Evolutionary conservation across 257 asterid genomes (phyloP).

Genomic region (Solanum chiquidenum): DNA sequence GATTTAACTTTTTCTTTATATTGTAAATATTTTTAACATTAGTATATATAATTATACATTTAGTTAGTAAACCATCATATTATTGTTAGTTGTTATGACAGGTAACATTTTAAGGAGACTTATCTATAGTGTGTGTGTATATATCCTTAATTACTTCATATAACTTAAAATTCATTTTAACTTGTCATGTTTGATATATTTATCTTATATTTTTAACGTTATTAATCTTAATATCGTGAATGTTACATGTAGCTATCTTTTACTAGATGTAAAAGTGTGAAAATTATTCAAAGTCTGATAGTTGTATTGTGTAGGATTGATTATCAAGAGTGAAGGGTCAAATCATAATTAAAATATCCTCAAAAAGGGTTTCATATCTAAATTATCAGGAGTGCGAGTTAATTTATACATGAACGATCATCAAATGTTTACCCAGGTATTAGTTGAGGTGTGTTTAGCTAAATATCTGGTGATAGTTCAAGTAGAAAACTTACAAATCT

Average conservation of each 20-base stretch:
- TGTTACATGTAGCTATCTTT: background rate
- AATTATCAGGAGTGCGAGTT: background rate
- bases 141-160: background rate
- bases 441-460: too few relatives aligned
- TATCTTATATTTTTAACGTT: background rate
- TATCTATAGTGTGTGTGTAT: background rate
- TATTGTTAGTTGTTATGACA: background rate
- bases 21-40: background rate
- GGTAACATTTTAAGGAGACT: background rate
- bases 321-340: background rate
- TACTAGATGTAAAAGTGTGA: background rate
- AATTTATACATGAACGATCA: too few relatives aligned
- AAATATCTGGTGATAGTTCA: background rate
- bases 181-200: background rate
- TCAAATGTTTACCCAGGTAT: too few relatives aligned
- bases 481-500: background rate
- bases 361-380: background rate
- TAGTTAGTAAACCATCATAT: background rate
- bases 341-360: background rate
- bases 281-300: background rate
- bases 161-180: background rate
- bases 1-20: background rate
- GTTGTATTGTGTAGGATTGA: background rate
- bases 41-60: background rate
- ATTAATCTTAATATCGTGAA: background rate